Evolutionary conservation across 176 grass and related monocot species (phyloP).

Genomic region (Hordeum vulgare): MorexV3_pseudomolecules_assembly NC_058519.1:44859209-44859708

Average conservation of each 20-base stretch:
- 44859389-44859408: constrained; percentile 1
- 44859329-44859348: not conserved
- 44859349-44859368: not conserved
- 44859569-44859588: not conserved
- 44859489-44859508: constrained; percentile 97
- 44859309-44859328: not conserved
- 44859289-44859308: not conserved
- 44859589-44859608: not conserved
- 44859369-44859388: not conserved
- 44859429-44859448: constrained; percentile 71
- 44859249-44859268: not conserved
- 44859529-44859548: constrained; percentile 67
- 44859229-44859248: not conserved
- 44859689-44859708: not conserved
- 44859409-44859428: not conserved
- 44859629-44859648: not conserved
- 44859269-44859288: not conserved
- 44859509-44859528: constrained; percentile 98
- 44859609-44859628: not conserved
- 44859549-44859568: not conserved
- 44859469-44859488: constrained; percentile 90
- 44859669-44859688: not conserved
- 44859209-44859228: not conserved
- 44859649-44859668: not conserved
- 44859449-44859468: constrained; percentile 98